Percentiles rank a stretch among this genome's conserved stretches.
phyloP scores from a whole-genome alignment of 2,329 filamentous ascomycete genomes.

The Bipolaris cookei region DNA sequence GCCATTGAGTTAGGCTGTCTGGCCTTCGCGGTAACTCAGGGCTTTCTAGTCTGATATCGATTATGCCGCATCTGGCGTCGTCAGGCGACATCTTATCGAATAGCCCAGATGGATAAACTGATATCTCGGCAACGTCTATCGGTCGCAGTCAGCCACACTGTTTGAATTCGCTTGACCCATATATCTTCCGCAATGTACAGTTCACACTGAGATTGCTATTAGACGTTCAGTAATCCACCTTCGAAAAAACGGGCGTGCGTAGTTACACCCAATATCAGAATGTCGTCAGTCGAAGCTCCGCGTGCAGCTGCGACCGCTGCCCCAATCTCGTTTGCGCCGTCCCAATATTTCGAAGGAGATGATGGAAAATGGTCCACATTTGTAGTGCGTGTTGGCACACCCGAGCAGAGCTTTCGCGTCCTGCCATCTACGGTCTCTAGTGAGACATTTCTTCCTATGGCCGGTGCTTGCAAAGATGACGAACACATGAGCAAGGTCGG shows the following conservation, averaged over 20 bases:
- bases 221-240: neutral
- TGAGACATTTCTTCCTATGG: slow-evolving; percentile 22
- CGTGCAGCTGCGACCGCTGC: neutral
- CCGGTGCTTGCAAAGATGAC: slow-evolving; percentile 13
- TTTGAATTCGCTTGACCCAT: neutral
- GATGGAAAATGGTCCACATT: slow-evolving; percentile 38
- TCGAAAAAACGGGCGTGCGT: neutral
- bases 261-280: neutral
- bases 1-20: neutral
- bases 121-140: neutral
- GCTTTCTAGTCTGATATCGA: neutral
- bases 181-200: neutral
- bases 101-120: neutral
- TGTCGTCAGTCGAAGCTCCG: neutral
- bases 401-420: slow-evolving; percentile 39
- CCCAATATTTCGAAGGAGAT: slow-evolving; percentile 7
- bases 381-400: slow-evolving; percentile 34
- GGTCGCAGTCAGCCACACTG: neutral
- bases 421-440: slow-evolving; percentile 22
- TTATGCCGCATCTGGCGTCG: neutral
- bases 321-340: neutral
- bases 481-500: slow-evolving; percentile 1
- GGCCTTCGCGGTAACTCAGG: neutral
- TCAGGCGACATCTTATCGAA: neutral
- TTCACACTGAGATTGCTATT: neutral